Evolutionary conservation across 768 basidiomycete genomes (phyloP).

Genomic region (Suillus tomentosus): DNA sequence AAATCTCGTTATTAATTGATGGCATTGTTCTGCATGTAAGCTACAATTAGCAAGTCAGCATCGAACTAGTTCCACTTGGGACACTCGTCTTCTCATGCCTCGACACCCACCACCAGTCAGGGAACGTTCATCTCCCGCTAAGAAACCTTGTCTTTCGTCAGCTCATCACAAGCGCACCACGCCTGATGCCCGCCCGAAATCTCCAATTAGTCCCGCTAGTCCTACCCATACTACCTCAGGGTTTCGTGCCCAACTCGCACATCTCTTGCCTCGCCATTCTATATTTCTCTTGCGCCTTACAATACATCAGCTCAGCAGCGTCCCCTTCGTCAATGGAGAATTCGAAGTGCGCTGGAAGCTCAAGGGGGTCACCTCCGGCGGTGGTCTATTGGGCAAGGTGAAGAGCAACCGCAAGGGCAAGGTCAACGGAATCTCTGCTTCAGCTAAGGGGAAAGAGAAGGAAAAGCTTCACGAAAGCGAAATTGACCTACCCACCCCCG

Average conservation of each 20-base stretch:
- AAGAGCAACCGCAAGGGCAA: slow-evolving; percentile 28
- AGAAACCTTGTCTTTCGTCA: not conserved
- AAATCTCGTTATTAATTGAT: too few species aligned
- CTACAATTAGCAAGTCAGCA: too few species aligned
- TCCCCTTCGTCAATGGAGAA: slow-evolving; percentile 71
- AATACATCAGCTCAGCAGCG: slow-evolving; percentile 68
- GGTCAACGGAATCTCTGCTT: not conserved
- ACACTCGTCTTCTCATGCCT: too few species aligned
- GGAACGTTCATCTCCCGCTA: not conserved
- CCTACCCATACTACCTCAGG: slow-evolving; percentile 22
- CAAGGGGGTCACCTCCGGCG: slow-evolving; percentile 51
- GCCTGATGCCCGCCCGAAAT: not conserved
- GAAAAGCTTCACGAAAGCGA: slow-evolving; percentile 11
- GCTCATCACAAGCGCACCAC: not conserved
- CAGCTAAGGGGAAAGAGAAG: slow-evolving; percentile 13
- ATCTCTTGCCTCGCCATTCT: slow-evolving; percentile 65
- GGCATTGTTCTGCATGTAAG: too few species aligned
- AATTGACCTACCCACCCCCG: slow-evolving; percentile 23
- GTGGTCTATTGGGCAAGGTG: slow-evolving; percentile 45
- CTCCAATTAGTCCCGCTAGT: not conserved
- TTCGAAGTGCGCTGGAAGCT: slow-evolving; percentile 75
- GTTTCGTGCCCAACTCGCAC: slow-evolving; percentile 60
- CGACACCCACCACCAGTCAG: too few species aligned
- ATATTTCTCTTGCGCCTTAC: slow-evolving; percentile 62
- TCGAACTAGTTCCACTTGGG: too few species aligned